Evolutionary conservation across 2,329 filamentous ascomycete genomes (phyloP).

Genomic region (Graphiopsis chlorocephala): DNA sequence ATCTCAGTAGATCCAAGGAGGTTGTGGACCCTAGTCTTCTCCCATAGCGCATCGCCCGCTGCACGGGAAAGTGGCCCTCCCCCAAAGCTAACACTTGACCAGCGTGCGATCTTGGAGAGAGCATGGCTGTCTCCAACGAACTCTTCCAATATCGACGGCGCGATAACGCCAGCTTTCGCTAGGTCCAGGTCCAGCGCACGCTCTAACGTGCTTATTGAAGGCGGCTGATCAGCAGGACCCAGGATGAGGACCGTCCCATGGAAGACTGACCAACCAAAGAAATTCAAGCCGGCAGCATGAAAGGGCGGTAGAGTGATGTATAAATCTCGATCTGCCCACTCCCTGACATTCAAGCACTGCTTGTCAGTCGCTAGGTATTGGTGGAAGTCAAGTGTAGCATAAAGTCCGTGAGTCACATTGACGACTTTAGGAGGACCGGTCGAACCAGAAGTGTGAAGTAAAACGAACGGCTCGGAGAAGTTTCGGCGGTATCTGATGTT

Average conservation of each 20-base stretch:
- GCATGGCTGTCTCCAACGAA: conserved; percentile 1
- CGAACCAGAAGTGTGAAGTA: conserved; percentile 24
- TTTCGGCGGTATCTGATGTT: neutral
- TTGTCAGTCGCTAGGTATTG: conserved; percentile 16
- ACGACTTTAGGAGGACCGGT: conserved; percentile 24
- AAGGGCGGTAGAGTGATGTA: conserved; percentile 19
- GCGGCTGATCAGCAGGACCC: conserved; percentile 15
- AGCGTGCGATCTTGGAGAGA: conserved; percentile 9
- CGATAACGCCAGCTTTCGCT: conserved; percentile 12
- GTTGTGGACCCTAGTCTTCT: conserved; percentile 10
- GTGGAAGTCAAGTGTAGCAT: conserved; percentile 10
- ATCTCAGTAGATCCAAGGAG: conserved; percentile 19
- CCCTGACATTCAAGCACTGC: neutral
- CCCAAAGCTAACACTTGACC: conserved; percentile 17
- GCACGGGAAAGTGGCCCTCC: conserved; percentile 16
- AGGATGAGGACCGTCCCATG: conserved; percentile 16
- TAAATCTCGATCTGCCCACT: conserved; percentile 11
- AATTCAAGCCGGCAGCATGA: conserved; percentile 19
- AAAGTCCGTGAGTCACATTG: conserved; percentile 6
- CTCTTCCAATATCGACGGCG: conserved; percentile 18
- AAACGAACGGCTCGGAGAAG: conserved; percentile 1
- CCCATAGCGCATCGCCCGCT: conserved; percentile 14
- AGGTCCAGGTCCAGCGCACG: conserved; percentile 11
- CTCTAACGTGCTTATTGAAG: conserved; percentile 12
- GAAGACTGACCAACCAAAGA: conserved; percentile 18